Evolutionary conservation across 2,329 filamentous ascomycete species (phyloP).

Genomic region (Monosporascus cannonballus): DNA sequence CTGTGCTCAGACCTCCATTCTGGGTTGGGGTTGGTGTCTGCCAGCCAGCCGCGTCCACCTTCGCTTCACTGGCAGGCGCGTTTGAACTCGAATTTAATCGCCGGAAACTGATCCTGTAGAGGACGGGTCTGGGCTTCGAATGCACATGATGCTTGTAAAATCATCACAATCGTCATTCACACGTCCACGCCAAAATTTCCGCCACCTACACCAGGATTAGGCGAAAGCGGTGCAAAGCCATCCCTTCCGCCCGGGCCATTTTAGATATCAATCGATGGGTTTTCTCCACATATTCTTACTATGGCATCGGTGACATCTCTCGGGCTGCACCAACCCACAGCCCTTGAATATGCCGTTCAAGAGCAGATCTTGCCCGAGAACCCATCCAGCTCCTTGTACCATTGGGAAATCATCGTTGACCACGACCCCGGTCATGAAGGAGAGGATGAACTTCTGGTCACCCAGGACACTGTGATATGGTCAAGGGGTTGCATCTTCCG

Average conservation of each 20-base stretch:
- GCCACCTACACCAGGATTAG: too few relatives aligned
- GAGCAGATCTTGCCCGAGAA: slow-evolving; percentile 71
- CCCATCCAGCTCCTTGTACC: slow-evolving; percentile 60
- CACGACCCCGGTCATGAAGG: slow-evolving; percentile 31
- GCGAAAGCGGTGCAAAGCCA: background rate
- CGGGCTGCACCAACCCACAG: slow-evolving; percentile 83
- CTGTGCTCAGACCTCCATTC: too few relatives aligned
- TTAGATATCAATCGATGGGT: slow-evolving; percentile 10
- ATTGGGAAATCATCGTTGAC: slow-evolving; percentile 61
- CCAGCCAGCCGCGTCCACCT: too few relatives aligned
- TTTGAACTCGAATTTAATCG: too few relatives aligned
- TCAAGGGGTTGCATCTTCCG: slow-evolving; percentile 79
- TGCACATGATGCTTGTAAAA: too few relatives aligned
- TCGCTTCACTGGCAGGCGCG: too few relatives aligned
- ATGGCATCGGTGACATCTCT: slow-evolving; percentile 93
- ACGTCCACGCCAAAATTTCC: background rate
- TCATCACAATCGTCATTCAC: too few relatives aligned
- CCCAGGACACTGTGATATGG: slow-evolving; percentile 76
- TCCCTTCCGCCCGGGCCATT: background rate
- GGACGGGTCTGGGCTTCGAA: too few relatives aligned
- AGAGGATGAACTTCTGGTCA: slow-evolving; percentile 77
- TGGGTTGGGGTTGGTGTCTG: too few relatives aligned
- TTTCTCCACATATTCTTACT: slow-evolving; percentile 7
- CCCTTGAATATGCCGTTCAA: slow-evolving; percentile 73
- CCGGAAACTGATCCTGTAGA: too few relatives aligned